These are phyloP conservation scores for Trichoderma asperelloides DNA, from an alignment of 495 filamentous ascomycete species.

Conservation along the genomic window DNA sequence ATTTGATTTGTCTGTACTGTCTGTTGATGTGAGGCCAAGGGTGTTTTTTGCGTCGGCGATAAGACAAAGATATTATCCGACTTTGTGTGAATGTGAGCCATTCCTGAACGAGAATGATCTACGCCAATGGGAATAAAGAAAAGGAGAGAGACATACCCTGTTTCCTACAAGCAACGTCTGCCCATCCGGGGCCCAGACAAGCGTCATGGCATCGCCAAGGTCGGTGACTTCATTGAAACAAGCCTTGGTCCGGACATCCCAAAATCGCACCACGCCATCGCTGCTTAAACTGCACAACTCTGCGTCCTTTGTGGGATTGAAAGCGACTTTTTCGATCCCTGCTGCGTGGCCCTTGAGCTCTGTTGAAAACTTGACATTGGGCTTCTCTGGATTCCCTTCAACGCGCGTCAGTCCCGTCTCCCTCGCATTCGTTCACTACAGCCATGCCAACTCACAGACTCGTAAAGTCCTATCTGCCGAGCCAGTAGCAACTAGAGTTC, in stretches of 20 bases:
- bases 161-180: constrained; percentile 71
- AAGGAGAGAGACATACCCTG: constrained; percentile 47
- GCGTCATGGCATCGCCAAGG: constrained; percentile 71
- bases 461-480: constrained; percentile 72
- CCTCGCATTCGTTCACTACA: neutral
- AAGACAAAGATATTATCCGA: constrained; percentile 64
- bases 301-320: constrained; percentile 80
- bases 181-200: constrained; percentile 87
- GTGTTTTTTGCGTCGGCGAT: constrained; percentile 40
- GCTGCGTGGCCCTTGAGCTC: constrained; percentile 75
- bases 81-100: constrained; percentile 27
- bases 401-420: constrained; percentile 10
- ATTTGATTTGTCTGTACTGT: constrained; percentile 70
- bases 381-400: constrained; percentile 76
- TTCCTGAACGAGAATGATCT: neutral
- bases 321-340: constrained; percentile 76
- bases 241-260: constrained; percentile 79
- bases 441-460: constrained; percentile 39
- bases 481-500: constrained; percentile 80
- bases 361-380: constrained; percentile 69
- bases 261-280: constrained; percentile 82
- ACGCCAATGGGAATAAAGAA: neutral
- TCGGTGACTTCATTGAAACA: constrained; percentile 72
- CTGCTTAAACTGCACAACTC: constrained; percentile 78
- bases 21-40: constrained; percentile 58